These are phyloP conservation scores for Keithomyces neogunnii DNA, from an alignment of 2,329 filamentous ascomycete species.

Conservation along the genomic window DNA sequence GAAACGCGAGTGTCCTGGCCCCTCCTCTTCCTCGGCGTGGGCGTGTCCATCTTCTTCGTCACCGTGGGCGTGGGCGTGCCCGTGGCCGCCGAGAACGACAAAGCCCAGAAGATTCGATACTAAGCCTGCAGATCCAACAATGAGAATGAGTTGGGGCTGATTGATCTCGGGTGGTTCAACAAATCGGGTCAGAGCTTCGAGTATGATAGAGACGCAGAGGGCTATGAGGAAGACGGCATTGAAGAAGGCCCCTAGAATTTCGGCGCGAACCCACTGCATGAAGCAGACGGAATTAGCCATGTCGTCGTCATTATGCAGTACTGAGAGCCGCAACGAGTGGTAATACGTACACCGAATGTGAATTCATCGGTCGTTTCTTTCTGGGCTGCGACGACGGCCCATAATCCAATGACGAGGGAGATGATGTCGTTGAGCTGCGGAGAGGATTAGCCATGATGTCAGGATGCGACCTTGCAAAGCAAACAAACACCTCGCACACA, in stretches of 20 bases:
- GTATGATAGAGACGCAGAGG: constrained; percentile 89
- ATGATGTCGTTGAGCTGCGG: constrained; percentile 88
- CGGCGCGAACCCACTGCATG: constrained; percentile 81
- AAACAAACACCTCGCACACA: no score
- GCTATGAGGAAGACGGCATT: constrained; percentile 98
- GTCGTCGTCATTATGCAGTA: neutral
- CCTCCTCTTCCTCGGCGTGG: constrained; percentile 43
- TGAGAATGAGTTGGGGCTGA: constrained; percentile 78
- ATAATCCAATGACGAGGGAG: constrained; percentile 82
- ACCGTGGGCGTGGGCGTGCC: constrained; percentile 74
- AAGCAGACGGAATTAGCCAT: constrained; percentile 13
- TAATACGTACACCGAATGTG: constrained; percentile 73
- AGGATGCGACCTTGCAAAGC: neutral
- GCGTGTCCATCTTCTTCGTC: constrained; percentile 45
- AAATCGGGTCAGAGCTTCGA: constrained; percentile 88
- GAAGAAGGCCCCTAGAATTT: constrained; percentile 91
- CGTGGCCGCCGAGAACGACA: constrained; percentile 86
- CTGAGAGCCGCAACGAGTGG: neutral
- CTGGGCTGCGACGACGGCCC: constrained; percentile 87
- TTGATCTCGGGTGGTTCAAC: constrained; percentile 82
- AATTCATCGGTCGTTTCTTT: constrained; percentile 82
- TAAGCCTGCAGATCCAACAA: constrained; percentile 80
- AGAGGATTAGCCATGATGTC: constrained; percentile 1
- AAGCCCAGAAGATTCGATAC: constrained; percentile 84
- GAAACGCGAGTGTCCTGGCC: constrained; percentile 49